Evolutionary conservation across 2,329 filamentous ascomycete species (phyloP).

Genomic region (Pseudohalonectria lignicola): DNA sequence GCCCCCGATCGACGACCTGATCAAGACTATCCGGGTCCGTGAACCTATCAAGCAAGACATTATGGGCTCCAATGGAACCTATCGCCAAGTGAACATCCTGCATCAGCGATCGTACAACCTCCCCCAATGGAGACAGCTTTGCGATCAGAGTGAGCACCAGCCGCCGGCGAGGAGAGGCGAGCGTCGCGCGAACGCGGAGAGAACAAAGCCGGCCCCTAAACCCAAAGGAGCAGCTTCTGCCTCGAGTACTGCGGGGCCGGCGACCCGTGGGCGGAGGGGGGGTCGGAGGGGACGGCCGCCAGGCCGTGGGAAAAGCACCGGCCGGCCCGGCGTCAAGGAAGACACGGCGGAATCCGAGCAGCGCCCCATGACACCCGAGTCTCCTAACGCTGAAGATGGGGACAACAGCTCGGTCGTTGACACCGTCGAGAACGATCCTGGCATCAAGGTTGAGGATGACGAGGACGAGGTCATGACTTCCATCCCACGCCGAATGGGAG

Average conservation of each 20-base stretch:
- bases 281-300: slow-evolving; percentile 11
- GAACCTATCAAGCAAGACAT: slow-evolving; percentile 99
- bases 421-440: slow-evolving; percentile 39
- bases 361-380: slow-evolving; percentile 48
- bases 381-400: slow-evolving; percentile 30
- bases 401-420: slow-evolving; percentile 25
- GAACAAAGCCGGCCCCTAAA: slow-evolving; percentile 30
- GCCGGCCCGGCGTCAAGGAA: slow-evolving; percentile 29
- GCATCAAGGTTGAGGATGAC: slow-evolving; percentile 27
- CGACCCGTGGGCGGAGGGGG: slow-evolving; percentile 17
- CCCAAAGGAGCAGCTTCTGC: slow-evolving; percentile 20
- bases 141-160: slow-evolving; percentile 91
- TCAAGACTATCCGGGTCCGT: slow-evolving; percentile 87
- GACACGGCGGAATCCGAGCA: slow-evolving; percentile 29
- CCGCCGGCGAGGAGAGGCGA: slow-evolving; percentile 85
- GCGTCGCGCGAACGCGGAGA: slow-evolving; percentile 52
- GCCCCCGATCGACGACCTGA: slow-evolving; percentile 67
- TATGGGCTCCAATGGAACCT: slow-evolving; percentile 87
- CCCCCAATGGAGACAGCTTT: slow-evolving; percentile 88
- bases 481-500: slow-evolving; percentile 30
- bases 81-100: slow-evolving; percentile 93
- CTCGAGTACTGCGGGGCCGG: slow-evolving; percentile 3
- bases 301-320: slow-evolving; percentile 22
- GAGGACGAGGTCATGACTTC: slow-evolving; percentile 24
- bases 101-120: slow-evolving; percentile 94